Conservation (phyloP, 331 rosid genomes). For the Malus hybrid region DNA sequence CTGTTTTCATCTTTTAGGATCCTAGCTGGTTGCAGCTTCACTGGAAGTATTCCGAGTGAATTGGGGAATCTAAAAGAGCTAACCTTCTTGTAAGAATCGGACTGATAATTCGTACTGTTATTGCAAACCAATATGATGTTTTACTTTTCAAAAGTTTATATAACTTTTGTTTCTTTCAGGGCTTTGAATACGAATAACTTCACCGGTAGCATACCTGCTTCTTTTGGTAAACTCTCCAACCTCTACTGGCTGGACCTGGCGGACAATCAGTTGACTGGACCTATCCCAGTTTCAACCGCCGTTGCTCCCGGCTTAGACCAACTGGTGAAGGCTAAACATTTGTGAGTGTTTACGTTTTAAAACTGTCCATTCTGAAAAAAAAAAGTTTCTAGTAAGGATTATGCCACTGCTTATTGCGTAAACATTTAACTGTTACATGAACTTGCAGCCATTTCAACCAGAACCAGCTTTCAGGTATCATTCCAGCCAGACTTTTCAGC, state of each 20-base stretch:
- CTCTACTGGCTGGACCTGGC: slow-evolving; percentile 74
- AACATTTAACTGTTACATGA: slow-evolving; percentile 1
- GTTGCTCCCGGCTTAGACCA: slow-evolving; percentile 56
- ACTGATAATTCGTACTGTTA: not conserved
- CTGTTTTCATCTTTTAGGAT: slow-evolving; percentile 39
- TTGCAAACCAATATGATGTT: not conserved
- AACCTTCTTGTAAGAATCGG: slow-evolving; percentile 64
- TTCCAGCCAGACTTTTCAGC: slow-evolving; percentile 59
- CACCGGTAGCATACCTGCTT: slow-evolving; percentile 63
- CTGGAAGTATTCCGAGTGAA: slow-evolving; percentile 70
- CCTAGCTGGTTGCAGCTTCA: slow-evolving; percentile 86
- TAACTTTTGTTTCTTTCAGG: slow-evolving; percentile 31
- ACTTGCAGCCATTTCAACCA: slow-evolving; percentile 82
- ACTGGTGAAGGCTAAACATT: slow-evolving; percentile 71
- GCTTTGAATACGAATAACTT: slow-evolving; percentile 69
- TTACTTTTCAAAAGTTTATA: not conserved
- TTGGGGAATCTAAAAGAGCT: slow-evolving; percentile 67
- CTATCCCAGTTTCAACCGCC: slow-evolving; percentile 48
- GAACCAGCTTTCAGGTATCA: slow-evolving; percentile 73
- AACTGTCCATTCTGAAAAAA: not conserved
- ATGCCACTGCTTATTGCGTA: not conserved
- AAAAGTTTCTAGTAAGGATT: not conserved
- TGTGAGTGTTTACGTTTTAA: slow-evolving; percentile 39
- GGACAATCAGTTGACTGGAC: slow-evolving; percentile 59
- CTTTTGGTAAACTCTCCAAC: slow-evolving; percentile 80